phyloP scores from a whole-genome alignment of 2,329 filamentous ascomycete genomes.

The Pseudogymnoascus sp. region DNA sequence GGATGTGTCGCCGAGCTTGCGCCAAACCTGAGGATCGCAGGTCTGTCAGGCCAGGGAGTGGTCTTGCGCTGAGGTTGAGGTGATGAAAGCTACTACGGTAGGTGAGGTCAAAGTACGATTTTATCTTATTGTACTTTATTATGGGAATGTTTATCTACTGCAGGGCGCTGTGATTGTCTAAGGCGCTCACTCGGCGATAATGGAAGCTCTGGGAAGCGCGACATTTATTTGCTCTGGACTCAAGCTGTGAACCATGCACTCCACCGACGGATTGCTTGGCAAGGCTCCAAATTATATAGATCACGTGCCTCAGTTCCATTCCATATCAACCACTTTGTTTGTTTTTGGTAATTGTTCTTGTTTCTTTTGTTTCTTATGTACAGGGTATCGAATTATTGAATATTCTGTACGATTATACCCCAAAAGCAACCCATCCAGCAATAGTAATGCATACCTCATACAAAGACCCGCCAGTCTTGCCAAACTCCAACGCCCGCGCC shows the following conservation, averaged over 20 bases:
- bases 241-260: conserved; percentile 2
- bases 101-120: neutral
- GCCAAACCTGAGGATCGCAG: conserved; percentile 9
- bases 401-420: neutral
- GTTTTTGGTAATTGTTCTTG: neutral
- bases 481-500: conserved; percentile 14
- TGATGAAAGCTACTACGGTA: neutral
- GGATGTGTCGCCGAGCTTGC: neutral
- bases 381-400: conserved; percentile 2
- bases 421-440: conserved; percentile 6
- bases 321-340: neutral
- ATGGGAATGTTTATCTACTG: conserved; percentile 7
- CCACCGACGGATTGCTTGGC: neutral
- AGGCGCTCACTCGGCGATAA: neutral
- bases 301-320: neutral
- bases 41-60: neutral
- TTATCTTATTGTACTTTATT: conserved; percentile 1
- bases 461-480: conserved; percentile 8
- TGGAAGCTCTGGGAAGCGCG: conserved; percentile 1
- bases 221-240: conserved; percentile 8
- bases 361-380: neutral
- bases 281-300: neutral
- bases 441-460: conserved; percentile 9
- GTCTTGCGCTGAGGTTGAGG: neutral
- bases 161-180: neutral